Evolutionary conservation across 2,329 filamentous ascomycete genomes (phyloP).

Genomic region (Orbilia blumenaviensis): DNA sequence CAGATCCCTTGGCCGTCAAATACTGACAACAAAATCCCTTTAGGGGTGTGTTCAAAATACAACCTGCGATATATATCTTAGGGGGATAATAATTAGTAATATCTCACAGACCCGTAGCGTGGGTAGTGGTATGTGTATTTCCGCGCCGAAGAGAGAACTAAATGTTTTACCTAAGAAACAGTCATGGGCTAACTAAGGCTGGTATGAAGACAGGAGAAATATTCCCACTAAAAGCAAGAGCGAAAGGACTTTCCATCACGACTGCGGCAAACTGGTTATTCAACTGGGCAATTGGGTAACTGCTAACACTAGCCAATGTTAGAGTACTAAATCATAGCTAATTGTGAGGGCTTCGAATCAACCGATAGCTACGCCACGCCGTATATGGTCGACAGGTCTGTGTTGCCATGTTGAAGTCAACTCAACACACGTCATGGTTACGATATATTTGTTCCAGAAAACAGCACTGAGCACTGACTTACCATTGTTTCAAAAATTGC

Average conservation of each 20-base stretch:
- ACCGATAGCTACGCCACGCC: constrained; percentile 1
- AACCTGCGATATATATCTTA: neutral
- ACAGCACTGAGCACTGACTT: no score
- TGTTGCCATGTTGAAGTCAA: neutral
- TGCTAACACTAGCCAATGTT: neutral
- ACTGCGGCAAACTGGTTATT: constrained; percentile 80
- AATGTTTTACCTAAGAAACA: no score
- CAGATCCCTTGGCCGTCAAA: no score
- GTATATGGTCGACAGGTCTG: constrained; percentile 26
- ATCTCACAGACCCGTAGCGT: constrained; percentile 11
- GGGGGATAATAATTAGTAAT: neutral
- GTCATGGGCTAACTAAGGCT: neutral
- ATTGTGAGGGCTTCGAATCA: neutral
- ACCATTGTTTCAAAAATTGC: no score
- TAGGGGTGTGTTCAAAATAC: constrained; percentile 8
- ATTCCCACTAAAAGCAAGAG: constrained; percentile 74
- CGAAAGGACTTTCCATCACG: constrained; percentile 78
- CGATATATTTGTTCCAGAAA: no score
- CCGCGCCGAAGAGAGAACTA: neutral
- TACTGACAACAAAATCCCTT: neutral
- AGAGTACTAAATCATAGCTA: neutral
- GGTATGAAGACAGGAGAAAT: constrained; percentile 69
- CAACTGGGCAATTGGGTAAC: constrained; percentile 67
- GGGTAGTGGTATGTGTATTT: constrained; percentile 31
- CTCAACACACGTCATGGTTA: neutral